Base-by-base conservation (phyloP, 305 asterid genomes). In the Rubia tinctorum region DNA sequence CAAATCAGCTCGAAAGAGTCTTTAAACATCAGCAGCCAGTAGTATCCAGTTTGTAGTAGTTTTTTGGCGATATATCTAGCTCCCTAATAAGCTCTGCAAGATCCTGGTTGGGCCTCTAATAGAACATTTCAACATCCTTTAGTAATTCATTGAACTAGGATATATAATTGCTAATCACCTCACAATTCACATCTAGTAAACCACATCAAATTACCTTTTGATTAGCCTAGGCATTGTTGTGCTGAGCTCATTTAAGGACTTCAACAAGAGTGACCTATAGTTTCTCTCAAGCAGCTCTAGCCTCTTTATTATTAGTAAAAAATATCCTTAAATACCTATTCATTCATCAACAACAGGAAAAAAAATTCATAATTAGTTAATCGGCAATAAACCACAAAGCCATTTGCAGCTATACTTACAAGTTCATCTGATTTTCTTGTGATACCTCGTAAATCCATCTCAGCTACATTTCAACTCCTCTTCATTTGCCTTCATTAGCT, bases 271-370 rank as follows among this genome's bases (percentile, higher is more conserved):
- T 86, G 74, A 86, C 83, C 80, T 89, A 97, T 74, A 77, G 73
- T 82, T 84, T 86, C 85, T 95, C 98, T 27, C 87, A 84, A 18
- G 93, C 87, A 43, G 78, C 71, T 84, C 90, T 86, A 23, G 86
- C 83, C 44, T 91, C 97, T 77, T 83, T 91, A 81, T 93, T 98
- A 79, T 83, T 83, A 11, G 78, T 71, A 73, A 91, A 81, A 71
- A 83, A 83, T n/a, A 81, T 93, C 95, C 79, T 91, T 73, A 44
- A 91, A 88, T 86, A 88, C 97, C 98, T 95, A 83, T 49, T 70
- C 67, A 75, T 65, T 63, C 39, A 69, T 66, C 49, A 20, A 55
- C 53, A 78, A 61, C 6, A 60, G 58, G n/a, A n/a, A 76, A 76
- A 7, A 62, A 34, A 20, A 27, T n/a, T n/a, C 58, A 22, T 40